Evolutionary conservation across 2,329 filamentous ascomycete species (phyloP).

Genomic region (Fusarium sp.): DNA sequence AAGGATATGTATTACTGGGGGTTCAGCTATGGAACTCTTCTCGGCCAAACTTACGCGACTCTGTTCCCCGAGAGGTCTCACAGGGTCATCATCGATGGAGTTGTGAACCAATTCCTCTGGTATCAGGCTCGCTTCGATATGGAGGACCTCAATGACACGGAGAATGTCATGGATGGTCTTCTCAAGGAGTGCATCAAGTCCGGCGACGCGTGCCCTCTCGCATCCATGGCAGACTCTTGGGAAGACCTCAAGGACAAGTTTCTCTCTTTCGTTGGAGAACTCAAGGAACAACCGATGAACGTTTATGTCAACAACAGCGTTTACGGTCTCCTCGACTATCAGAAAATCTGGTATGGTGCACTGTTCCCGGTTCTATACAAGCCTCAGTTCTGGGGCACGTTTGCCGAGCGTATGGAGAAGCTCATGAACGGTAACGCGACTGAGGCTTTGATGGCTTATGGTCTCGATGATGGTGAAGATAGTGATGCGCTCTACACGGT

Average conservation of each 20-base stretch:
- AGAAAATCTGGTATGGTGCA: conserved; percentile 46
- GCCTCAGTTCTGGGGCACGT: conserved; percentile 47
- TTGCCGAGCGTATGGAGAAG: conserved; percentile 47
- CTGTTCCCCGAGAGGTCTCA: conserved; percentile 47
- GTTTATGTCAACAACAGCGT: conserved; percentile 54
- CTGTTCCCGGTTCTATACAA: conserved; percentile 52
- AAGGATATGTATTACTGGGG: conserved; percentile 51
- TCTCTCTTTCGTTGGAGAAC: conserved; percentile 41
- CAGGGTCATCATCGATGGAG: conserved; percentile 49
- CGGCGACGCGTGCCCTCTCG: conserved; percentile 55
- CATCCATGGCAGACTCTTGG: conserved; percentile 47
- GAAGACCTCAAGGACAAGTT: conserved; percentile 47
- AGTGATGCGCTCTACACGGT: conserved; percentile 42
- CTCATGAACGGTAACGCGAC: conserved; percentile 53
- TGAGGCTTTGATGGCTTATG: conserved; percentile 48
- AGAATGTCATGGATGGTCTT: conserved; percentile 44
- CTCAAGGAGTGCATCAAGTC: conserved; percentile 51
- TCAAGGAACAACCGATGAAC: conserved; percentile 50
- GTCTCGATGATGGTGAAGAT: conserved; percentile 16
- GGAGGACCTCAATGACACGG: conserved; percentile 43
- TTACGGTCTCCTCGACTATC: conserved; percentile 50
- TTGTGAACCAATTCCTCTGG: conserved; percentile 47
- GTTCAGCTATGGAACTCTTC: conserved; percentile 52
- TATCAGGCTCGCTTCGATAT: conserved; percentile 39
- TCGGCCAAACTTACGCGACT: conserved; percentile 52